These are phyloP conservation scores for Alternaria atra DNA, from an alignment of 2,329 filamentous ascomycete genomes.

Conservation along the genomic window DNA sequence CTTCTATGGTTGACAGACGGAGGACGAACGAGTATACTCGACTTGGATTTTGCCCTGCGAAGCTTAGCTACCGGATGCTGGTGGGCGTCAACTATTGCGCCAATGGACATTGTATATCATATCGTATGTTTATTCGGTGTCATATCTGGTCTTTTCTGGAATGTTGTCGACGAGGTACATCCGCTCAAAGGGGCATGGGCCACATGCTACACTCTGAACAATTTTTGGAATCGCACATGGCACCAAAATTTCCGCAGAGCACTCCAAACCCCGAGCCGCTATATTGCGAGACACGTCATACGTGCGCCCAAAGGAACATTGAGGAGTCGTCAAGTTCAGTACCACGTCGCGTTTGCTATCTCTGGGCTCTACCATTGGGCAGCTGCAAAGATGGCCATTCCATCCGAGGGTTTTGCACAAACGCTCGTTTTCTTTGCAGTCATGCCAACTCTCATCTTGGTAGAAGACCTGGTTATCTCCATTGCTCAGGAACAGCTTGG, in stretches of 20 bases:
- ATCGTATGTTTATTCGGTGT: not conserved
- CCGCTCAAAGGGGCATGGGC: not conserved
- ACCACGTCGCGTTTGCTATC: not conserved
- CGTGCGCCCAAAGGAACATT: not conserved
- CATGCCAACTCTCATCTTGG: too few relatives aligned
- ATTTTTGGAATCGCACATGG: slow-evolving; percentile 1
- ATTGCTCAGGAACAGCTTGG: too few relatives aligned
- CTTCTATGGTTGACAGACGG: not conserved
- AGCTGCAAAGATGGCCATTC: not conserved
- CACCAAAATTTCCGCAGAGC: slow-evolving; percentile 5
- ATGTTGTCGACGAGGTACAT: not conserved
- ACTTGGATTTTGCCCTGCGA: not conserved
- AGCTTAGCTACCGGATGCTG: not conserved
- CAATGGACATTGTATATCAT: not conserved
- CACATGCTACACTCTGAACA: not conserved
- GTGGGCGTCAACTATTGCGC: not conserved
- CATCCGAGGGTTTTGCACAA: not conserved
- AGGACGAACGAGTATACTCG: slow-evolving; percentile 1
- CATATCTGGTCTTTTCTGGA: slow-evolving; percentile 3
- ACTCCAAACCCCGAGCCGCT: not conserved
- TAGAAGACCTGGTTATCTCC: too few relatives aligned
- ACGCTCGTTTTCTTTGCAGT: too few relatives aligned
- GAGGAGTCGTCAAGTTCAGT: slow-evolving; percentile 3
- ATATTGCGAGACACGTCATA: not conserved
- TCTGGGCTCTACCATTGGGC: not conserved